Conservation (phyloP, 164 flowering plant genomes). For the Macadamia tetraphylla region DNA sequence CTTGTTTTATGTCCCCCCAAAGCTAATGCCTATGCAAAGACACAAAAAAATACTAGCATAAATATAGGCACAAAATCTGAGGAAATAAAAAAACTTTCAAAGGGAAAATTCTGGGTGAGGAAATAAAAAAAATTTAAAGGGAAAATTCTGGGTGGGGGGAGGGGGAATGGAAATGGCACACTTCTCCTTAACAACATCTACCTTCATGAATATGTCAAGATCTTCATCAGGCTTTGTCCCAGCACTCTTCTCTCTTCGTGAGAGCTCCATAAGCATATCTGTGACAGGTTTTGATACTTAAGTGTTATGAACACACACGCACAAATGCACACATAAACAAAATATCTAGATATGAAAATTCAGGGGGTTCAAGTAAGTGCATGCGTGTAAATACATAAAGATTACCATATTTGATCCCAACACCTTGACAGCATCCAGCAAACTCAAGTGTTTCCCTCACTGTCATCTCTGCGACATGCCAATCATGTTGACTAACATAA, state of each 20-base stretch:
- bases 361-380: background rate
- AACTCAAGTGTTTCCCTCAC: conserved; percentile 88
- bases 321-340: background rate
- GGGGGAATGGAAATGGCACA: background rate
- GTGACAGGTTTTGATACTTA: conserved; percentile 5
- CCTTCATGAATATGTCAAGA: conserved; percentile 98
- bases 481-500: conserved; percentile 90
- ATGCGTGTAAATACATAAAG: background rate
- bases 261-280: conserved; percentile 96
- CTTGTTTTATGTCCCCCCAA: conserved; percentile 70
- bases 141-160: background rate
- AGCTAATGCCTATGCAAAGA: conserved; percentile 60
- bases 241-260: conserved; percentile 83
- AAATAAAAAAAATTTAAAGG: conserved; percentile 1
- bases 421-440: conserved; percentile 88
- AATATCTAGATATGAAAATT: background rate
- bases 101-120: background rate
- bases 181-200: conserved; percentile 13
- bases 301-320: background rate
- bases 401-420: conserved; percentile 82
- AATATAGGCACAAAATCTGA: background rate
- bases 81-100: conserved; percentile 1
- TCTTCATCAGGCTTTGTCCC: conserved; percentile 94
- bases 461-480: conserved; percentile 93
- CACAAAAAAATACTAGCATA: background rate